Conservation (phyloP, 1,284 basidiomycete species). For the Gymnopus androsaceus region DNA sequence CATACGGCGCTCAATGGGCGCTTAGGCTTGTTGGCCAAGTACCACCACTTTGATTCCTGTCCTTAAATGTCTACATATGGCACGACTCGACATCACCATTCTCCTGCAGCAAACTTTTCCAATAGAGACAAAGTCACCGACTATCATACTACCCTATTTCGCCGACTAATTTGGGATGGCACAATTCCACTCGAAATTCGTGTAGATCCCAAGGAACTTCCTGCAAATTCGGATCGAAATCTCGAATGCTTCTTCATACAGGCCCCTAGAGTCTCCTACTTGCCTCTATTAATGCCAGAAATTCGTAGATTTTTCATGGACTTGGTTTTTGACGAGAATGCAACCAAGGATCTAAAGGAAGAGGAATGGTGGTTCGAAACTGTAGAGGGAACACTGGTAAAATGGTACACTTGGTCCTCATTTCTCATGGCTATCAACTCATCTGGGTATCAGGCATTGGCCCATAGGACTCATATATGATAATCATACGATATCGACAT, state of each 20-base stretch:
- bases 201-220: constrained; percentile 82
- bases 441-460: constrained; percentile 79
- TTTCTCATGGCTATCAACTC: not conserved
- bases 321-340: constrained; percentile 84
- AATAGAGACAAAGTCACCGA: constrained; percentile 52
- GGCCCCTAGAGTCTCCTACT: constrained; percentile 87
- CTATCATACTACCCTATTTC: constrained; percentile 71
- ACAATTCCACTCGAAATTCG: constrained; percentile 84
- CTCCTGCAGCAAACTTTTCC: constrained; percentile 48
- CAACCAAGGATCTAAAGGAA: constrained; percentile 71
- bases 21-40: too few species aligned
- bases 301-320: constrained; percentile 85
- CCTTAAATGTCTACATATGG: constrained; percentile 61
- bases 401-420: constrained; percentile 62
- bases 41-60: not conserved
- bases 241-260: constrained; percentile 85
- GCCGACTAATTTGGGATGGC: constrained; percentile 82
- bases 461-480: constrained; percentile 91
- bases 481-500: constrained; percentile 67
- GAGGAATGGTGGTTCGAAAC: constrained; percentile 96
- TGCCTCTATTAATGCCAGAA: constrained; percentile 87
- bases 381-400: constrained; percentile 70
- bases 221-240: constrained; percentile 82
- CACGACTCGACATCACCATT: constrained; percentile 54
- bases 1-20: too few species aligned